Evolutionary conservation across 2,329 filamentous ascomycete genomes (phyloP), one percentile per base, ranked within the genome.

Genomic region (Sporothrix pseudoabietina): DNA sequence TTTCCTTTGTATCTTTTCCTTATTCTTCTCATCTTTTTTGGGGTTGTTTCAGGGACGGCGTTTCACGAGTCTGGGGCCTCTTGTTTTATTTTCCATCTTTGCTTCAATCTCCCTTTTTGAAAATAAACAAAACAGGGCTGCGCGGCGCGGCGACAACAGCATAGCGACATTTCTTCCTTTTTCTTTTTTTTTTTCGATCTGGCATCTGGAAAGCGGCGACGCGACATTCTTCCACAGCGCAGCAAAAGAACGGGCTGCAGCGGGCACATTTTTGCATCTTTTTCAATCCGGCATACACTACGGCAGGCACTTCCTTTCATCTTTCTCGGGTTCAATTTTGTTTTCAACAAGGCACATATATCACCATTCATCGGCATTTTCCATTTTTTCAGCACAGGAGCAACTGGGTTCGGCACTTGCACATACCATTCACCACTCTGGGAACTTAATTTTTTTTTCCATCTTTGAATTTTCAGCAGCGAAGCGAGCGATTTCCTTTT

Each of bases 401-500:
- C 69, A 61, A 70, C n/a, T 4, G 66, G 59, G 66, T 71, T 69
- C 30, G 66, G 66, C 70, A 72, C 44, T 73, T 69, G 47, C 61
- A 63, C 52, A 52, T 35, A 71, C 39, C 57, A 63, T 71, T 73
- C 75, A 75, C 52, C 71, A 75, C 71, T 74, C 65, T 66, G 74
- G 74, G 74, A 74, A 54, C 71, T 69, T 75, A n/a, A 73, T 75
- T 22, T 61, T 63, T 72, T 73, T 73, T 44, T 30, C n/a, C 76
- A 55, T 66, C 52, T 71, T 69, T 71, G 77, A 77, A 77, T 76
- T 76, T 77, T 75, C 74, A 79, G 78, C 78, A 83, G 80, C 82
- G 78, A 26, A 82, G 82, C 82, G 82, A 82, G 82, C 82, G 79
- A 75, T 75, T 73, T 35, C 71, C 78, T 80, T 78, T 69, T 71